phyloP scores from a whole-genome alignment of 495 filamentous ascomycete species.

The Cercophora samala region DNA sequence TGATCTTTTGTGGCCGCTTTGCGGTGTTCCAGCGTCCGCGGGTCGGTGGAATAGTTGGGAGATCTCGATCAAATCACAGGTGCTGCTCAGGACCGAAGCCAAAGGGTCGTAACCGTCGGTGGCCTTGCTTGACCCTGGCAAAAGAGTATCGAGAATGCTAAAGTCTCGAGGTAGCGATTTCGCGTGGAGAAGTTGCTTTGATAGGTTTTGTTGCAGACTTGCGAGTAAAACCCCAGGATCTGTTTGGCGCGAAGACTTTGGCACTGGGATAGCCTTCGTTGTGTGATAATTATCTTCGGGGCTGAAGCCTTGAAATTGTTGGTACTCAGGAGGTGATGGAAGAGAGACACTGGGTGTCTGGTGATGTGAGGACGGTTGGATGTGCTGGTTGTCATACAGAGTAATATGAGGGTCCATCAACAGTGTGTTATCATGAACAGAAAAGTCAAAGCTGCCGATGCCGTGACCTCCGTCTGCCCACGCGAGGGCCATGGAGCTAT shows the following conservation, averaged over 20 bases:
- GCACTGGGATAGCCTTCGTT: not conserved
- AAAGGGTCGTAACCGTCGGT: not conserved
- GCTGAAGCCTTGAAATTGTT: not conserved
- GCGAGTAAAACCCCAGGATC: slow-evolving; percentile 1
- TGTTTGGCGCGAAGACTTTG: not conserved
- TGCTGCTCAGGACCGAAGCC: slow-evolving; percentile 6
- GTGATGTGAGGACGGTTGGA: not conserved
- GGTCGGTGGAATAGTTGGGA: slow-evolving; percentile 2
- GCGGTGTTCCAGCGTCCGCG: not conserved
- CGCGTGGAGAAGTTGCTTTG: not conserved
- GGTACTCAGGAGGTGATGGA: not conserved
- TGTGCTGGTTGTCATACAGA: not conserved
- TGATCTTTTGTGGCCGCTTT: not conserved
- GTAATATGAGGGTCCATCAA: not conserved
- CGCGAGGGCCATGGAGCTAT: not conserved
- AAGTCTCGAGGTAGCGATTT: not conserved
- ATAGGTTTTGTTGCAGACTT: slow-evolving; percentile 1
- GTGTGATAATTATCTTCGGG: not conserved
- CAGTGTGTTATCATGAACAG: not conserved
- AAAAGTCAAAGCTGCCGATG: not conserved
- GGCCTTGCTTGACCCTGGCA: not conserved
- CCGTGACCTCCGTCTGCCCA: not conserved
- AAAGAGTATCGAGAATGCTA: not conserved
- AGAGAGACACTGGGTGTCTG: not conserved
- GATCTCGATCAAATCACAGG: not conserved